Base-by-base conservation (phyloP, 129 eudicot species). In the Ambrosia trifida region DNA sequence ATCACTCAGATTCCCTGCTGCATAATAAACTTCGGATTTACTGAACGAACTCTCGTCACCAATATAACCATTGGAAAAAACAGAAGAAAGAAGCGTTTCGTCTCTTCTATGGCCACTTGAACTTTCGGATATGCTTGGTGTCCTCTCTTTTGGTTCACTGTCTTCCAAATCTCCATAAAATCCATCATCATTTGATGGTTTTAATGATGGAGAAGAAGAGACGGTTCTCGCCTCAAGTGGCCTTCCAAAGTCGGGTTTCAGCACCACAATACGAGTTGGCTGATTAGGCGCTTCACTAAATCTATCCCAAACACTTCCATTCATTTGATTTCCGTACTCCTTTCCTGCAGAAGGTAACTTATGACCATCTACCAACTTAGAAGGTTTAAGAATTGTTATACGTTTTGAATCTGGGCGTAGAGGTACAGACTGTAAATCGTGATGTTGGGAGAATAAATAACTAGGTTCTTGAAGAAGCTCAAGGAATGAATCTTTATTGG, bases 301-400 rank as follows among this genome's bases (percentile, higher is more conserved):
- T 59, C 73, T 80, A 80, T 84, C 92, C 80, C 81, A 75, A 18
- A 66, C 50, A 49, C 78, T 64, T 68, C 72, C 81, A 28, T 85
- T 82, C 14, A 69, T 69, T 56, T 81, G 76, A 40, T 85, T 87
- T 56, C 76, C 83, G 54, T 79, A 54, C 58, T 66, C 81, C 49
- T 49, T 70, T 43, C 33, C 61, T 13, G 79, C 63, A 60, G 70
- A 84, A 70, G 83, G 41, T 68, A 80, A 62, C 53, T 79, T 68
- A 65, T 80, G 76, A 79, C 75, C 58, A 58, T 82, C 82, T 17
- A 78, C 80, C 79, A 86, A 77, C 80, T 95, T 95, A 44, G 96
- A 85, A 19, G 99, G 99, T 80, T 68, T 86, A 58, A 95, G 99
- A 73, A 95, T 83, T 28, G 99, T 95, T 32, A 95, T 95, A 17